Percentiles rank a stretch among this genome's conserved stretches.
phyloP scores from a whole-genome alignment of 2,329 filamentous ascomycete genomes.

The Penicillium corylophilum region DNA sequence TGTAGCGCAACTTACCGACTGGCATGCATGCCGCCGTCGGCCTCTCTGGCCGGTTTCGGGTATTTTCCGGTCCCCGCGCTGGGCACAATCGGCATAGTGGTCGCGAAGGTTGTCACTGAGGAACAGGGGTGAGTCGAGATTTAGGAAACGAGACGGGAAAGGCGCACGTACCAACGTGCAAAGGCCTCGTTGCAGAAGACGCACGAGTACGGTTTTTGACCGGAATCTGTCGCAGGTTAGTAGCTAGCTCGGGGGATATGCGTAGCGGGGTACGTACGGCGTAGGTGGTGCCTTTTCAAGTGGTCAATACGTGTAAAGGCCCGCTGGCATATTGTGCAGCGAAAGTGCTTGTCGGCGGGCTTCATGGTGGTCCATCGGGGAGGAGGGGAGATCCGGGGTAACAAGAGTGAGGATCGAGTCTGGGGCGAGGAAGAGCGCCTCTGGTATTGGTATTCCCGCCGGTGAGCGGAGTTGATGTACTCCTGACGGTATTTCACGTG shows the following conservation, averaged over 20 bases:
- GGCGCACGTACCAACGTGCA: constrained; percentile 42
- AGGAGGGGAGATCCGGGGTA: constrained; percentile 27
- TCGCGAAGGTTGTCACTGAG: constrained; percentile 48
- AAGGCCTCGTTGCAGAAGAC: constrained; percentile 48
- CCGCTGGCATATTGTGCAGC: constrained; percentile 46
- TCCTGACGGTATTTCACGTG: not conserved
- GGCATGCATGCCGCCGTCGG: constrained; percentile 48
- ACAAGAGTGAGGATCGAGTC: constrained; percentile 6
- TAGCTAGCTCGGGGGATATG: constrained; percentile 6
- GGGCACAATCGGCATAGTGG: constrained; percentile 45
- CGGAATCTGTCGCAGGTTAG: constrained; percentile 40
- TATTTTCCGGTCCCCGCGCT: constrained; percentile 44
- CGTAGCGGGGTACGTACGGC: constrained; percentile 37
- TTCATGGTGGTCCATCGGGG: constrained; percentile 37
- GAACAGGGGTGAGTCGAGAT: constrained; percentile 1
- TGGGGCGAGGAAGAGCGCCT: constrained; percentile 2
- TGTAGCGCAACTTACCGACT: constrained; percentile 37
- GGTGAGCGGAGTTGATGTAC: not conserved
- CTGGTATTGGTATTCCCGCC: constrained; percentile 11
- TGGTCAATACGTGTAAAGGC: constrained; percentile 51
- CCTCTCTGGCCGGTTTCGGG: constrained; percentile 49
- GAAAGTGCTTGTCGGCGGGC: constrained; percentile 42
- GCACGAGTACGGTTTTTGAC: constrained; percentile 49
- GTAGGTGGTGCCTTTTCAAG: constrained; percentile 48
- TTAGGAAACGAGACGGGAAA: not conserved